These are phyloP conservation scores for Boletus reticulatus DNA, from an alignment of 768 basidiomycete species.

Conservation along the genomic window DNA sequence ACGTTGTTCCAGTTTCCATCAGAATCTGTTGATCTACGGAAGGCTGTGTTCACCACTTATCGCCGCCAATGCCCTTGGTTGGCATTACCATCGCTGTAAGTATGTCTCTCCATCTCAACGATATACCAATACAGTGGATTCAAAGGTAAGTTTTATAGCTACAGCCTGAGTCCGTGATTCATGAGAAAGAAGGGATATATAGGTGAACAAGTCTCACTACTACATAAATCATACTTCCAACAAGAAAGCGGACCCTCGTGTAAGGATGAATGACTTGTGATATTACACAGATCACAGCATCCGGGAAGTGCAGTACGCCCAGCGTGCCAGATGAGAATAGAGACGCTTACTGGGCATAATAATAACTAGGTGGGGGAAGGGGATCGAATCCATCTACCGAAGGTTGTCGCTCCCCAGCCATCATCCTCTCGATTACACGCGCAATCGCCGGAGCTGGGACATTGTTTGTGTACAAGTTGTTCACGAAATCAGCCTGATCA, in stretches of 20 bases:
- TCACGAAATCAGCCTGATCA: conserved; percentile 19
- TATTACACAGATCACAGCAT: not conserved
- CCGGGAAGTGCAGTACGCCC: not conserved
- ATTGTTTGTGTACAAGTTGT: conserved; percentile 11
- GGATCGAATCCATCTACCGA: conserved; percentile 6
- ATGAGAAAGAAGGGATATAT: too few relatives aligned
- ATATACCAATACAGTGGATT: too few relatives aligned
- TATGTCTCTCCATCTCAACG: too few relatives aligned
- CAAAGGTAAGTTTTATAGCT: too few relatives aligned
- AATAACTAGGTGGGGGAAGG: conserved; percentile 14
- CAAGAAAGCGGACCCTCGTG: not conserved
- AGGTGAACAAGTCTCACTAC: too few relatives aligned
- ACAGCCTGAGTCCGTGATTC: too few relatives aligned
- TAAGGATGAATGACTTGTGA: not conserved
- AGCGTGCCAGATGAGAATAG: not conserved
- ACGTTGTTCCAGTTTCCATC: too few relatives aligned
- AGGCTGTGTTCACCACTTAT: too few relatives aligned
- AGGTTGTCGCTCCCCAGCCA: conserved; percentile 12
- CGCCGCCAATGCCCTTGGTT: too few relatives aligned
- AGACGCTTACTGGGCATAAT: not conserved
- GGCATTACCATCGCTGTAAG: too few relatives aligned
- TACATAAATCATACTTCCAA: too few relatives aligned
- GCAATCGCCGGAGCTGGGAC: conserved; percentile 16
- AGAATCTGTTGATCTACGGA: too few relatives aligned
- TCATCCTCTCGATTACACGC: conserved; percentile 20